These are phyloP conservation scores for Alternaria arborescens DNA, from an alignment of 2,329 filamentous ascomycete genomes.

Conservation along the genomic window DNA sequence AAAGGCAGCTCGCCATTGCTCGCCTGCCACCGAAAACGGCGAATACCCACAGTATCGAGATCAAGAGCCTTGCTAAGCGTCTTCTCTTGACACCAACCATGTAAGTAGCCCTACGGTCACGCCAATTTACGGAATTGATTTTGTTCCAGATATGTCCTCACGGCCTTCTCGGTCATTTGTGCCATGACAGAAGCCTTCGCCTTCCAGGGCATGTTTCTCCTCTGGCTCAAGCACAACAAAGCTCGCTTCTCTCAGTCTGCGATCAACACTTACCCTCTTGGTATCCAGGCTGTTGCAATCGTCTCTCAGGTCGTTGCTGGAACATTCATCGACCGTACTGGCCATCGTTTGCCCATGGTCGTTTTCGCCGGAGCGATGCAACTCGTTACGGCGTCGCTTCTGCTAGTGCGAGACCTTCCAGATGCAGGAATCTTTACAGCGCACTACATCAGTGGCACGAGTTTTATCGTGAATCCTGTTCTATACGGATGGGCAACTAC, in stretches of 20 bases:
- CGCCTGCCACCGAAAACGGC: slow-evolving; percentile 32
- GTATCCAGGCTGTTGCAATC: slow-evolving; percentile 65
- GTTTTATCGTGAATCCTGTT: slow-evolving; percentile 51
- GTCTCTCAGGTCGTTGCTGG: slow-evolving; percentile 54
- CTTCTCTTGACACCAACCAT: slow-evolving; percentile 25
- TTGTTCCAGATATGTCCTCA: slow-evolving; percentile 48
- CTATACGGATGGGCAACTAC: slow-evolving; percentile 52
- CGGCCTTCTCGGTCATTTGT: slow-evolving; percentile 46
- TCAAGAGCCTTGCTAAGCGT: slow-evolving; percentile 27
- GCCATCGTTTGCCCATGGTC: slow-evolving; percentile 44
- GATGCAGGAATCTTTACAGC: slow-evolving; percentile 47
- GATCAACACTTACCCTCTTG: slow-evolving; percentile 66
- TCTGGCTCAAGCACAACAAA: slow-evolving; percentile 30
- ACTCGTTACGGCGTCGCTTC: slow-evolving; percentile 41
- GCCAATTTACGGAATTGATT: not conserved
- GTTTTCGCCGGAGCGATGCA: slow-evolving; percentile 43
- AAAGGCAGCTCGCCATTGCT: slow-evolving; percentile 28
- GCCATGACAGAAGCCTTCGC: slow-evolving; percentile 47
- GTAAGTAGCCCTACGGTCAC: slow-evolving; percentile 5
- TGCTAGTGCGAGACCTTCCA: slow-evolving; percentile 43
- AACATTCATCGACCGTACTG: slow-evolving; percentile 48
- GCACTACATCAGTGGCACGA: slow-evolving; percentile 49
- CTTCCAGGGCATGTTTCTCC: slow-evolving; percentile 33
- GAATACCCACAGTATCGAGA: slow-evolving; percentile 29
- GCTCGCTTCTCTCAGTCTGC: slow-evolving; percentile 51